Percentiles rank a stretch among this genome's conserved stretches.
Evolutionary conservation across 208 protist genomes (phyloP).

Genomic region (Trichomonas vaginalis): DNA sequence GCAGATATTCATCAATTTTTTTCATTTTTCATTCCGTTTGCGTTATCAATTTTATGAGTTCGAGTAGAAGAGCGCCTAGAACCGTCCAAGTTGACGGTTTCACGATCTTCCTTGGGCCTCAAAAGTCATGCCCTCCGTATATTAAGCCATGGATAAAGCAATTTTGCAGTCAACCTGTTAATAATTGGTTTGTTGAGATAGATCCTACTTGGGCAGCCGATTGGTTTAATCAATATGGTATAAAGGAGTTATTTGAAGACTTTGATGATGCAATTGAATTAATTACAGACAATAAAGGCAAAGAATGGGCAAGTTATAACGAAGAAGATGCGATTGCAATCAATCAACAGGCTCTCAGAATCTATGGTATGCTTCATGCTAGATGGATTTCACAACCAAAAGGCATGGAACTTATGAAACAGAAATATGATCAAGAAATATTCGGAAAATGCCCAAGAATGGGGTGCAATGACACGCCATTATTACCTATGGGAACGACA

Average conservation of each 20-base stretch:
- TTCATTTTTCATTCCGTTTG: too few relatives aligned
- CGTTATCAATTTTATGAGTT: neutral
- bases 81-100: neutral
- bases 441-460: neutral
- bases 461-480: neutral
- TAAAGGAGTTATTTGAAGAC: neutral
- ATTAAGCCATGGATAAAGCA: neutral
- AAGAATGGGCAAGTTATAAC: neutral
- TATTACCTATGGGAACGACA: neutral
- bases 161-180: neutral
- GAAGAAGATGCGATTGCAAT: neutral
- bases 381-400: neutral
- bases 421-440: neutral
- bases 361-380: neutral
- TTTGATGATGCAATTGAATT: neutral
- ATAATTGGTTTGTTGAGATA: neutral
- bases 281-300: neutral
- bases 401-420: neutral
- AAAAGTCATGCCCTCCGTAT: neutral
- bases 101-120: neutral
- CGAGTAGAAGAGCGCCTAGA: neutral
- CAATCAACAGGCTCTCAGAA: neutral
- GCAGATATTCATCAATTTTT: too few relatives aligned
- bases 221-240: neutral
- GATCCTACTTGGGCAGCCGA: neutral